Base-by-base conservation (phyloP, 768 basidiomycete genomes). In the Suillus paluster region DNA sequence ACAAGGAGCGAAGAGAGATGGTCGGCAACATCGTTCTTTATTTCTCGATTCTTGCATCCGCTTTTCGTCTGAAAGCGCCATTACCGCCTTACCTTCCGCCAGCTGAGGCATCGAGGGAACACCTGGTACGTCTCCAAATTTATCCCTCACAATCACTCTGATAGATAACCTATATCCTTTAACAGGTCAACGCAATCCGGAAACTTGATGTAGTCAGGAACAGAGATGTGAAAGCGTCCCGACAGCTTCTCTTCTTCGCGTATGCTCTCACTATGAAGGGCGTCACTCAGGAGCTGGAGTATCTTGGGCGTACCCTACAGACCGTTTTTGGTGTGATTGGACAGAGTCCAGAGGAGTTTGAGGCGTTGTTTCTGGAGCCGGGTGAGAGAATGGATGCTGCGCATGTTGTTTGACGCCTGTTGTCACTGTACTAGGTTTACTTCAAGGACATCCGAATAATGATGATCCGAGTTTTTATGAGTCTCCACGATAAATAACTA, bases 81-180 rank as follows among this genome's bases (percentile, higher is more conserved):
- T 79, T 99, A n/a, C 95, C 97, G 0, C 95, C 97, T 0, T 98
- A 95, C 73, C 84, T 99, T 1, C 97, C 97, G 3, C 96, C 96
- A 0, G 97, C 92, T 0, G 95, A 97, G 71, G 83, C 88, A 66
- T 85, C 94, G 1, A 85, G 97, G 56, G 84, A 89, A 58, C 84
- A 87, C 9, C 77, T 99, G 73, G 95, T 92, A 71, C 53, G 83
- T 61, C 7, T 66, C 15, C 60, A 15, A n/a, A 41, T 25, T 12
- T 19, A 44, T 59, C 42, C 38, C 21, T 44, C 44, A n/a, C n/a
- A n/a, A n/a, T n/a, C n/a, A 23, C 34, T 50, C 36, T 48, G 34
- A 45, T 49, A 49, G 12, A 39, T 61, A 5, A 46, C 63, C 30
- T 41, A n/a, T n/a, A 38, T 52, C 10, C 42, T 15, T 19, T 59